phyloP scores from a whole-genome alignment of 2,329 filamentous ascomycete genomes.

The Claviceps monticola region DNA sequence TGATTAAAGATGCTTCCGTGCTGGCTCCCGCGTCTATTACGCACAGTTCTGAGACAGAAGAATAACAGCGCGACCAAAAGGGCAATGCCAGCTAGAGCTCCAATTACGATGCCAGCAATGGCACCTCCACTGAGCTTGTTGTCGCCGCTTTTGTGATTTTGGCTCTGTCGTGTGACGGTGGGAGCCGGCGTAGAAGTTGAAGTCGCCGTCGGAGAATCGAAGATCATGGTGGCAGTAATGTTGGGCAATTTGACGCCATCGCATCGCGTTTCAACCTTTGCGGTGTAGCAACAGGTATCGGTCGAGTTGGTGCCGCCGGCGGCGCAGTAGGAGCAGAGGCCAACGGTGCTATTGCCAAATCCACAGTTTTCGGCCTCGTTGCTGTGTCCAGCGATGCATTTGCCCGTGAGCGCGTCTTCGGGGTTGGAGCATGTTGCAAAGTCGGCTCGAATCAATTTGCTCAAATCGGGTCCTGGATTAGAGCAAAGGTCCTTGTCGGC shows the following conservation, averaged over 20 bases:
- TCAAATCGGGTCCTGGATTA: conserved; percentile 48
- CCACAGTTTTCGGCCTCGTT: conserved; percentile 88
- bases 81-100: conserved; percentile 56
- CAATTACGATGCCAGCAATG: conserved; percentile 84
- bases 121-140: conserved; percentile 59
- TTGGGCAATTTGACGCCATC: conserved; percentile 63
- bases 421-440: conserved; percentile 83
- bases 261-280: conserved; percentile 62
- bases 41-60: conserved; percentile 41
- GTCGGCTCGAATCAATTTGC: conserved; percentile 74
- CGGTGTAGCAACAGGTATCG: conserved; percentile 84
- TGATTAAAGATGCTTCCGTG: conserved; percentile 76
- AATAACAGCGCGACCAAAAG: conserved; percentile 58
- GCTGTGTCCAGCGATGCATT: conserved; percentile 59
- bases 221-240: conserved; percentile 54
- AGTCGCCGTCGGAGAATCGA: conserved; percentile 34
- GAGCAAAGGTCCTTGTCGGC: conserved; percentile 62
- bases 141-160: conserved; percentile 16
- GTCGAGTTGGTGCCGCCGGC: conserved; percentile 79
- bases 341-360: conserved; percentile 55
- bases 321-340: conserved; percentile 78
- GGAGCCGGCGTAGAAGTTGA: conserved; percentile 18
- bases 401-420: conserved; percentile 58
- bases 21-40: conserved; percentile 44
- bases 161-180: conserved; percentile 11